Evolutionary conservation across 2,329 filamentous ascomycete species (phyloP).

Genomic region (Paradendryphiella salina): DNA sequence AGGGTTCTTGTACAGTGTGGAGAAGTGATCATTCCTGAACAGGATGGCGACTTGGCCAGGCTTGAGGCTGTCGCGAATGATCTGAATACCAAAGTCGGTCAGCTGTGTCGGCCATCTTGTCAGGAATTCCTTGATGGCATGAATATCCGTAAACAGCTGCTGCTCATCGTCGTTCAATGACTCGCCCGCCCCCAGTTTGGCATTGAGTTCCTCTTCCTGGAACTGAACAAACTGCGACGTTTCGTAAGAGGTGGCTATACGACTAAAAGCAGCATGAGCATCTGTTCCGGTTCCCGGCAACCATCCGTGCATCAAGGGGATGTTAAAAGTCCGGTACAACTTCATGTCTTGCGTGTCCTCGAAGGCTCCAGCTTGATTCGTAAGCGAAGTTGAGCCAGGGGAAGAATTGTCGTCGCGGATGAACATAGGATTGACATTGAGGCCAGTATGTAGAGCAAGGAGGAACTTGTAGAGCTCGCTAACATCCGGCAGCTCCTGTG

Average conservation of each 20-base stretch:
- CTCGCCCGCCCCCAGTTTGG: constrained; percentile 65
- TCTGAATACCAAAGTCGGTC: constrained; percentile 76
- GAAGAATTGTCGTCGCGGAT: constrained; percentile 58
- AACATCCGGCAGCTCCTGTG: constrained; percentile 75
- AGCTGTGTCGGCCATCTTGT: constrained; percentile 80
- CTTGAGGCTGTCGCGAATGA: constrained; percentile 69
- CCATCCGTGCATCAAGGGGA: constrained; percentile 94
- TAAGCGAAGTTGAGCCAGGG: constrained; percentile 41
- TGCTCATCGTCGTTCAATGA: constrained; percentile 75
- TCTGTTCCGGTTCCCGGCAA: constrained; percentile 69
- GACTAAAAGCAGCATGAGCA: constrained; percentile 69
- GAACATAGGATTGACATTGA: constrained; percentile 96
- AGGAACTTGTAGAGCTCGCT: constrained; percentile 86
- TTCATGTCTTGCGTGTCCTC: constrained; percentile 85
- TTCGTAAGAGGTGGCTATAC: constrained; percentile 83
- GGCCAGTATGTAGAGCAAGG: constrained; percentile 86
- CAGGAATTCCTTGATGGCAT: constrained; percentile 83
- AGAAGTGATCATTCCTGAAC: constrained; percentile 97
- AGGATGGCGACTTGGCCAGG: constrained; percentile 85
- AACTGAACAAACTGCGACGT: constrained; percentile 90
- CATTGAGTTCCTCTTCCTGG: constrained; percentile 83
- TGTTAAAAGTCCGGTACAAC: constrained; percentile 85
- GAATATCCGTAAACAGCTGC: constrained; percentile 77
- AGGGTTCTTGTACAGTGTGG: constrained; percentile 88
- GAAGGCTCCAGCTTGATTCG: constrained; percentile 69